Evolutionary conservation across 2,329 filamentous ascomycete species (phyloP), one percentile per base, ranked within the genome.

Genomic region (Coniochaeta sp.): DNA sequence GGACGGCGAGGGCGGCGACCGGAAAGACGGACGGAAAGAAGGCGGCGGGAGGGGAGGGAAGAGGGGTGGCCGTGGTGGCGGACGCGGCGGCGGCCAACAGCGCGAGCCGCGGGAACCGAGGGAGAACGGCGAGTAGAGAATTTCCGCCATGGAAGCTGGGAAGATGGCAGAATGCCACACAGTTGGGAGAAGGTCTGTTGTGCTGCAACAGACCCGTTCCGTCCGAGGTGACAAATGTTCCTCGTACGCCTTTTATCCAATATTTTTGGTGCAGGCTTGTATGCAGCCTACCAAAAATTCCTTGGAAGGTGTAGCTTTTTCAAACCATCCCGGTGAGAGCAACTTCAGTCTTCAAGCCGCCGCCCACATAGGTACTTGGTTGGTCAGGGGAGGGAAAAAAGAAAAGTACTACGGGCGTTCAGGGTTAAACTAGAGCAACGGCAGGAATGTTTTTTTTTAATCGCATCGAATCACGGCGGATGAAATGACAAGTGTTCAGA

Each of bases 81-180:
- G 79, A 34, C 75, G 83, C 44, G 80, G 81, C 54, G 79, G 82
- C 43, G 77, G 79, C 57, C 75, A 84, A 50, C 76, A 72, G 58
- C 71, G 78, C 63, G 77, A 80, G 67, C 74, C 74, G 47, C 70
- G 79, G 63, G 79, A 85, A 71, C 79, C 81, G 58, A 72, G 81
- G 62, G 74, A 79, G 68, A 71, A 68, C 59, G 67, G 67, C 58
- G 75, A 77, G 62, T 70, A 69, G 60, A 63, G 59, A 22, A 26
- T 7, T 28, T n/a, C n/a, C n/a, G n/a, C n/a, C 5, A 52, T 17
- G 47, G 1, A 6, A 28, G 47, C 24, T 47, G 26, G 24, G 14
- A 31, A 26, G 24, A 9, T 47, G 43, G 22, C 11, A 47, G 43
- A 26, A n/a, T n/a, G n/a, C n/a, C n/a, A n/a, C 26, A 22, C 47